Evolutionary conservation across 2,329 filamentous ascomycete species (phyloP).

Genomic region (Aureobasidium sp.): DNA sequence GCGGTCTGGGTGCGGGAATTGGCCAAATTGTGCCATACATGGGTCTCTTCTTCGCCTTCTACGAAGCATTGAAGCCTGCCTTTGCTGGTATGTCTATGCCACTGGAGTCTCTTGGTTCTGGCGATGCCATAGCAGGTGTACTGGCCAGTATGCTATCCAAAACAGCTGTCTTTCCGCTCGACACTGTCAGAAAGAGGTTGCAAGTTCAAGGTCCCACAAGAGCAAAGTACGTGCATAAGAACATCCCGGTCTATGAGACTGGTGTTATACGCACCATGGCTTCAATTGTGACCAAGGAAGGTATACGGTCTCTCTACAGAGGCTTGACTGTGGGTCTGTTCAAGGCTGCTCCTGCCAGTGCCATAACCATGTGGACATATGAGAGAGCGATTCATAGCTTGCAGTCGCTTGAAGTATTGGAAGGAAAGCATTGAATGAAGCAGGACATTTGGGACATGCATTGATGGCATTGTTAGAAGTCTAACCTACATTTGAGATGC

Average conservation of each 20-base stretch:
- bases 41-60: constrained; percentile 89
- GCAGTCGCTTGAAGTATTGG: neutral
- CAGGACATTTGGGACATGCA: neutral
- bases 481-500: neutral
- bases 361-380: constrained; percentile 92
- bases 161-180: constrained; percentile 84
- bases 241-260: constrained; percentile 75
- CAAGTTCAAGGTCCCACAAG: constrained; percentile 92
- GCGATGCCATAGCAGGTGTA: constrained; percentile 77
- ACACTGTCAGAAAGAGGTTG: constrained; percentile 84
- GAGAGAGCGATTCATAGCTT: constrained; percentile 60
- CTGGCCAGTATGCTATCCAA: constrained; percentile 75
- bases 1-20: constrained; percentile 72
- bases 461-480: neutral
- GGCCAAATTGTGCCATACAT: constrained; percentile 92
- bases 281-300: constrained; percentile 65
- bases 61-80: constrained; percentile 60
- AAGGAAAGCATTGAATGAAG: neutral
- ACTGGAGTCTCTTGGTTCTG: constrained; percentile 56
- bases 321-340: constrained; percentile 75
- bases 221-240: constrained; percentile 68
- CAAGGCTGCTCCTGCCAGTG: constrained; percentile 84
- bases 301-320: constrained; percentile 73
- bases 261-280: constrained; percentile 60
- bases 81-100: constrained; percentile 45